Evolutionary conservation across 192 early-diverging fungal species (phyloP).

Genomic region (Coemansia sp.): DNA sequence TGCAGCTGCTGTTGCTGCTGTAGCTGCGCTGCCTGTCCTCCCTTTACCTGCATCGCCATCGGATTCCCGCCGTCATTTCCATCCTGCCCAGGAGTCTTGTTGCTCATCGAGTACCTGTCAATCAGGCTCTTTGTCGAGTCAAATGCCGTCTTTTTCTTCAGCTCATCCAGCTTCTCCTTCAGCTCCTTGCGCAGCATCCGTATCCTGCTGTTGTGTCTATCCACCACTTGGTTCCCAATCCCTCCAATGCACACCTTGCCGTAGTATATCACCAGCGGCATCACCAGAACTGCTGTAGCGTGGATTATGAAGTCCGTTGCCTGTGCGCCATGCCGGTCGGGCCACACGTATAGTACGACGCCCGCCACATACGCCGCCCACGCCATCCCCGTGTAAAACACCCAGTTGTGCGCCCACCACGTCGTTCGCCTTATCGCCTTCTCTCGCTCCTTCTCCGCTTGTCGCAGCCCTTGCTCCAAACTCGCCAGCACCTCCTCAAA

Average conservation of each 20-base stretch:
- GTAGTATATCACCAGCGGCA: slow-evolving; percentile 43
- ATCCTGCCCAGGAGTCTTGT: slow-evolving; percentile 9
- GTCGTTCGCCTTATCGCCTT: slow-evolving; percentile 24
- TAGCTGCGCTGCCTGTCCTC: slow-evolving; percentile 4
- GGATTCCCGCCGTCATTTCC: neutral
- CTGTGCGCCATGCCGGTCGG: slow-evolving; percentile 28
- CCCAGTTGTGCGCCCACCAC: slow-evolving; percentile 38
- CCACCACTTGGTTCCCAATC: slow-evolving; percentile 23
- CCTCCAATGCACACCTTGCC: slow-evolving; percentile 29
- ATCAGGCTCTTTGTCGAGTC: slow-evolving; percentile 85
- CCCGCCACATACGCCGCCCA: slow-evolving; percentile 42
- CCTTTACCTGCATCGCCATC: slow-evolving; percentile 3
- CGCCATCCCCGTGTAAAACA: slow-evolving; percentile 38
- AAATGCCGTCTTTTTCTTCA: slow-evolving; percentile 93
- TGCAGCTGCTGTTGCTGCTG: slow-evolving; percentile 5
- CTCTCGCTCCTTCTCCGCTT: slow-evolving; percentile 42
- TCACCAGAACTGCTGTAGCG: slow-evolving; percentile 14
- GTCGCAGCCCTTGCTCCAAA: slow-evolving; percentile 60
- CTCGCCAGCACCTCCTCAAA: slow-evolving; percentile 62
- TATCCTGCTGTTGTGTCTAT: slow-evolving; percentile 31
- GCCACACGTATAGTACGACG: slow-evolving; percentile 47
- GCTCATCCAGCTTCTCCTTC: slow-evolving; percentile 80
- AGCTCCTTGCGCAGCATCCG: slow-evolving; percentile 56
- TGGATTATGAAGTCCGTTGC: slow-evolving; percentile 23
- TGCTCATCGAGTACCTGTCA: slow-evolving; percentile 76